A percentile compares a stretch with the other conserved stretches of the same genome.
phyloP scores from a whole-genome alignment of 1,284 basidiomycete species.

The Ceratobasidium papillatum region DNA sequence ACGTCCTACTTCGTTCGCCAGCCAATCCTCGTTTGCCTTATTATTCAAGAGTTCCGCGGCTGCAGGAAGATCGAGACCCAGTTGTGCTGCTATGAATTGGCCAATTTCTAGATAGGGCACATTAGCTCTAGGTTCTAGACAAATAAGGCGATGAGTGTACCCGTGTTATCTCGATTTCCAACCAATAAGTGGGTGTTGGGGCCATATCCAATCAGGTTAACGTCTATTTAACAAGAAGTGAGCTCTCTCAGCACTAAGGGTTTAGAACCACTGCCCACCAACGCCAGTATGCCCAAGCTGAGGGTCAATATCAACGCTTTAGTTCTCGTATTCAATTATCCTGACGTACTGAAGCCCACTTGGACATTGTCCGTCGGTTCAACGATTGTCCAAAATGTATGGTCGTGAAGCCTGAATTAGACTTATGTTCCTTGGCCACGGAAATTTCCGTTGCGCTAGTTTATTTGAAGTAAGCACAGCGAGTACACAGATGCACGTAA shows the following conservation, averaged over 20 bases:
- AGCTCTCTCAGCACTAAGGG: too few species aligned
- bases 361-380: slow-evolving; percentile 42
- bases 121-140: too few species aligned
- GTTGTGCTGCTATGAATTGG: slow-evolving; percentile 42
- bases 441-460: slow-evolving; percentile 39
- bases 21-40: slow-evolving; percentile 38
- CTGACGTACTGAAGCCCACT: slow-evolving; percentile 37
- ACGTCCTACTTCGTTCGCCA: slow-evolving; percentile 42
- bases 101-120: slow-evolving; percentile 41
- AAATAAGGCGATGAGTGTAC: too few species aligned
- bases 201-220: slow-evolving; percentile 45
- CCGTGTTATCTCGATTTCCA: slow-evolving; percentile 43
- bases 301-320: not conserved
- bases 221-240: slow-evolving; percentile 3
- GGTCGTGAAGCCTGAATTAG: slow-evolving; percentile 24
- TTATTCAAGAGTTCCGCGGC: slow-evolving; percentile 40
- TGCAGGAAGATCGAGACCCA: slow-evolving; percentile 41
- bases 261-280: too few species aligned
- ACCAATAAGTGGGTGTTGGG: slow-evolving; percentile 24
- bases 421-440: slow-evolving; percentile 41
- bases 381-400: slow-evolving; percentile 44
- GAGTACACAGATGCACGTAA: not conserved
- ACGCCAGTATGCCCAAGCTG: slow-evolving; percentile 35
- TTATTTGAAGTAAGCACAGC: not conserved
- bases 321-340: not conserved